Evolutionary conservation across 2,329 filamentous ascomycete genomes (phyloP).

Genomic region (Epicoccum nigrum): DNA sequence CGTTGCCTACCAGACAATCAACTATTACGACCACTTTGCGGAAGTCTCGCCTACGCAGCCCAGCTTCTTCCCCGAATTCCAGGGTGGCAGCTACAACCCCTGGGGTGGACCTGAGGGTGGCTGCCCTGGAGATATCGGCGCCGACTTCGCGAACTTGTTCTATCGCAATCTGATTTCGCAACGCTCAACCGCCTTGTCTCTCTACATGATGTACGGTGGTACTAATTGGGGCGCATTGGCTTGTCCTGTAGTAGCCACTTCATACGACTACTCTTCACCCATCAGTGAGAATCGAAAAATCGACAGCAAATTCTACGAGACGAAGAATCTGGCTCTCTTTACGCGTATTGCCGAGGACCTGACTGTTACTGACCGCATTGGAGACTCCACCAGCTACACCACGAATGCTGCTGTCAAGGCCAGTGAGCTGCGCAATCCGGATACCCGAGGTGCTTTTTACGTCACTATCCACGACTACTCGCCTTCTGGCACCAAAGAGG

Average conservation of each 20-base stretch:
- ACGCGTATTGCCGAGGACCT: conserved; percentile 64
- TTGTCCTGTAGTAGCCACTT: conserved; percentile 63
- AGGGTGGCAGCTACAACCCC: conserved; percentile 65
- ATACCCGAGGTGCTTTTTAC: conserved; percentile 65
- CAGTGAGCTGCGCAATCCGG: conserved; percentile 64
- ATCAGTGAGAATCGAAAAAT: conserved; percentile 65
- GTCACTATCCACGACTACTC: conserved; percentile 63
- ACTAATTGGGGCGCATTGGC: conserved; percentile 68
- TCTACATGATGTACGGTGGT: conserved; percentile 71
- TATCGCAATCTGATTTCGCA: conserved; percentile 68
- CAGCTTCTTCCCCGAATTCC: conserved; percentile 64
- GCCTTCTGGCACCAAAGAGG: conserved; percentile 57
- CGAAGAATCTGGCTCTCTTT: conserved; percentile 66
- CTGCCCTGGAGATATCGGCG: conserved; percentile 60
- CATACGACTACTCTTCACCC: conserved; percentile 68
- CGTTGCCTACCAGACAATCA: conserved; percentile 59
- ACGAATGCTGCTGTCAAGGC: conserved; percentile 60
- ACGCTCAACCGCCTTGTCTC: conserved; percentile 63
- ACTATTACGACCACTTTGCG: conserved; percentile 57
- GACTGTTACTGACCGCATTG: conserved; percentile 59
- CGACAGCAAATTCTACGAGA: conserved; percentile 67
- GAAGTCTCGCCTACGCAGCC: conserved; percentile 54
- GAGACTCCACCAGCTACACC: conserved; percentile 58
- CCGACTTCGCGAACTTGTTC: conserved; percentile 68
- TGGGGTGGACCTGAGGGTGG: conserved; percentile 66